These are phyloP conservation scores for Glebionis coronaria DNA, from an alignment of 129 eudicot genomes.

Conservation along the genomic window DNA sequence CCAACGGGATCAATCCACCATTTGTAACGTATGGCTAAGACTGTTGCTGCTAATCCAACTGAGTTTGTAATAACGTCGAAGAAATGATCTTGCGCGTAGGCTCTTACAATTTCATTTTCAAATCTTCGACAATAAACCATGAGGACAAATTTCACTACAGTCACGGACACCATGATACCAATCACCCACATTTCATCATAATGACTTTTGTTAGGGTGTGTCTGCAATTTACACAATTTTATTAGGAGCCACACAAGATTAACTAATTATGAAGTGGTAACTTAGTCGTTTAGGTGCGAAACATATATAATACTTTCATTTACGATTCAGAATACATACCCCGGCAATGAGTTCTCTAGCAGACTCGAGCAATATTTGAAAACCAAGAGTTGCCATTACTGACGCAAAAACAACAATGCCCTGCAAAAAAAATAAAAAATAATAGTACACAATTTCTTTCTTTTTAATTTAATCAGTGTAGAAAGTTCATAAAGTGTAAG, in stretches of 20 bases:
- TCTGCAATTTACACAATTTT: conserved; percentile 24
- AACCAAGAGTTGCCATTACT: conserved; percentile 93
- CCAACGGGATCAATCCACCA: conserved; percentile 99
- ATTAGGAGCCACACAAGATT: background rate
- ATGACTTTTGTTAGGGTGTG: conserved; percentile 42
- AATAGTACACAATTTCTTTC: too few relatives aligned
- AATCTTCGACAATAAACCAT: conserved; percentile 80
- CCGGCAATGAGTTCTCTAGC: conserved; percentile 44
- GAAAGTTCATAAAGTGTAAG: background rate
- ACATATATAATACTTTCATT: too few relatives aligned
- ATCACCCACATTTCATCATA: conserved; percentile 72
- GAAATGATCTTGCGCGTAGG: conserved; percentile 92
- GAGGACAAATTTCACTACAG: conserved; percentile 61
- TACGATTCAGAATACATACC: conserved; percentile 34
- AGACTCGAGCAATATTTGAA: conserved; percentile 82
- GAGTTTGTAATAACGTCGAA: conserved; percentile 93
- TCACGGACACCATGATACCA: conserved; percentile 79
- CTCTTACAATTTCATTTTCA: conserved; percentile 79
- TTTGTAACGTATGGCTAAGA: conserved; percentile 59
- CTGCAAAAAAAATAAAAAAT: conserved; percentile 24
- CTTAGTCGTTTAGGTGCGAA: too few relatives aligned
- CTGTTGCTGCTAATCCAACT: conserved; percentile 71
- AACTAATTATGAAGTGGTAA: too few relatives aligned
- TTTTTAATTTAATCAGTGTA: background rate
- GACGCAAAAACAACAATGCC: conserved; percentile 90